Conservation (phyloP, 495 filamentous ascomycete genomes). For the Astrothelium subdiscretum region DNA sequence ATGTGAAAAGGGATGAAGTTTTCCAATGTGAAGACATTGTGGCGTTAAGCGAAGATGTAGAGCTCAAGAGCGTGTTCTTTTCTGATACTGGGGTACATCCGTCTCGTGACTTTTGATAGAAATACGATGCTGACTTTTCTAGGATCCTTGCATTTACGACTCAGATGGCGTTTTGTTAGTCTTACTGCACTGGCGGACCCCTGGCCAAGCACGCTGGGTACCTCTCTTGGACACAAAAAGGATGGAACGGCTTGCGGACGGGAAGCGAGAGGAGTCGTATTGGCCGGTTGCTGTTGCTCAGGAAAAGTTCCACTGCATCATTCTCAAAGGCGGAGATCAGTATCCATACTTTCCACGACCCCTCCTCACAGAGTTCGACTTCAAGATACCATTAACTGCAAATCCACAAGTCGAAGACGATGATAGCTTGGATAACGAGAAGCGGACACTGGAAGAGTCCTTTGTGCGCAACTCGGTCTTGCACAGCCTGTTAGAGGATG, state of each 20-base stretch:
- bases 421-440: slow-evolving; percentile 26
- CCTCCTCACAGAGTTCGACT: slow-evolving; percentile 85
- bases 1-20: slow-evolving; percentile 84
- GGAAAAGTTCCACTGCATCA: slow-evolving; percentile 94
- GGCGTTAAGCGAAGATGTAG: slow-evolving; percentile 54
- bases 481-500: slow-evolving; percentile 59
- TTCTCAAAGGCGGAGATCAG: slow-evolving; percentile 87
- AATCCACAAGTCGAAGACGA: slow-evolving; percentile 25
- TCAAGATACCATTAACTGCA: slow-evolving; percentile 66
- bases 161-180: slow-evolving; percentile 75
- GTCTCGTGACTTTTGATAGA: slow-evolving; percentile 5
- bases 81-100: slow-evolving; percentile 64
- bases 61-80: slow-evolving; percentile 76
- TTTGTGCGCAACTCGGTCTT: slow-evolving; percentile 66
- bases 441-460: slow-evolving; percentile 52
- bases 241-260: slow-evolving; percentile 66
- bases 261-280: slow-evolving; percentile 79
- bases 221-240: slow-evolving; percentile 81
- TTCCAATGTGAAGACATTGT: slow-evolving; percentile 87
- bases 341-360: slow-evolving; percentile 93
- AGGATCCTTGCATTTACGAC: slow-evolving; percentile 93
- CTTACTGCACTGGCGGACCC: slow-evolving; percentile 79
- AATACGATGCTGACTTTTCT: slow-evolving; percentile 4
- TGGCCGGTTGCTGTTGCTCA: slow-evolving; percentile 92
- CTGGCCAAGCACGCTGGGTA: slow-evolving; percentile 79